phyloP scores from a whole-genome alignment of 495 filamentous ascomycete genomes.

The Hypoxylon cercidicola region DNA sequence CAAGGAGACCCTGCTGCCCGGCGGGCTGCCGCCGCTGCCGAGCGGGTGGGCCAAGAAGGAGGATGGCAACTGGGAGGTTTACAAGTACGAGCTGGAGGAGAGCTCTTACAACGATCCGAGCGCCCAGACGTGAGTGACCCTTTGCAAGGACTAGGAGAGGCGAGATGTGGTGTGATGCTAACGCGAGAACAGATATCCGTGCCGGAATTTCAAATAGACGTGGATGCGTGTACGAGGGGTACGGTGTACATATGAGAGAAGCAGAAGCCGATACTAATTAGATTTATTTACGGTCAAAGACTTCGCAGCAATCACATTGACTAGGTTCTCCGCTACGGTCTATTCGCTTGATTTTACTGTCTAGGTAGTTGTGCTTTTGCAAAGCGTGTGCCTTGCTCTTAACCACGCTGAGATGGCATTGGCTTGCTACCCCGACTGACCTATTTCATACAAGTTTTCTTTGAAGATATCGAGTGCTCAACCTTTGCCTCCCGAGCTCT shows the following conservation, averaged over 20 bases:
- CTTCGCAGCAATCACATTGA: background rate
- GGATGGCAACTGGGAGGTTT: slow-evolving; percentile 59
- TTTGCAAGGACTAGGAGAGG: background rate
- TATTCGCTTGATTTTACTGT: background rate
- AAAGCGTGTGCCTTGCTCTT: background rate
- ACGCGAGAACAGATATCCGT: slow-evolving; percentile 55
- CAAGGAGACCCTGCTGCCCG: slow-evolving; percentile 70
- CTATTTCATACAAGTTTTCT: slow-evolving; percentile 1
- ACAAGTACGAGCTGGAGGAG: slow-evolving; percentile 67
- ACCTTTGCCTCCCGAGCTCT: slow-evolving; percentile 2
- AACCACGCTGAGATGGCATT: slow-evolving; percentile 1
- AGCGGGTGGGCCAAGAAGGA: slow-evolving; percentile 64
- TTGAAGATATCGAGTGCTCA: background rate
- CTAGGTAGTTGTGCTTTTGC: background rate
- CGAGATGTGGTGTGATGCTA: slow-evolving; percentile 24
- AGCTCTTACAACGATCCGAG: slow-evolving; percentile 59
- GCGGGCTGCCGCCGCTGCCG: slow-evolving; percentile 86
- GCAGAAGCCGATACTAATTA: slow-evolving; percentile 31
- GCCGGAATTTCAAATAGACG: slow-evolving; percentile 59
- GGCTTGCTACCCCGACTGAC: slow-evolving; percentile 4
- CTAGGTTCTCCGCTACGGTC: background rate
- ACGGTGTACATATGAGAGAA: slow-evolving; percentile 38
- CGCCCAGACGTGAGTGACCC: slow-evolving; percentile 60
- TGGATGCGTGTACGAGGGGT: slow-evolving; percentile 23
- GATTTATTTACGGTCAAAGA: slow-evolving; percentile 31